These are phyloP conservation scores for Alternaria sp. DNA, from an alignment of 2,329 filamentous ascomycete species.

Conservation along the genomic window DNA sequence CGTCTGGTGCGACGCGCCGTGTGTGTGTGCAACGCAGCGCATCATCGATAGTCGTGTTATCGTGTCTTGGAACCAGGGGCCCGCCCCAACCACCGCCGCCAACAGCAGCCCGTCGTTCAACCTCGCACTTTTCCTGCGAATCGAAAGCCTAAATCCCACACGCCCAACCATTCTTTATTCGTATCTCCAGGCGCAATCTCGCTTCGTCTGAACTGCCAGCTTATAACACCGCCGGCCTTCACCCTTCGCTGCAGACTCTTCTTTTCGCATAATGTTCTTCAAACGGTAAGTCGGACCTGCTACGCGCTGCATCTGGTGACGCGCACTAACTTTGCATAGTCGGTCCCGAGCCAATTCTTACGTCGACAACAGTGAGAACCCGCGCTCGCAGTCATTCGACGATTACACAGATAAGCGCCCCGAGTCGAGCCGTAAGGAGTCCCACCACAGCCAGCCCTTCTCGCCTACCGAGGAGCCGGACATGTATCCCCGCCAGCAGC, in stretches of 20 bases:
- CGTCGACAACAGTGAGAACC: constrained; percentile 54
- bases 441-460: constrained; percentile 37
- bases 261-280: constrained; percentile 54
- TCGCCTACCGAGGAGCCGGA: constrained; percentile 39
- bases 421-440: constrained; percentile 48
- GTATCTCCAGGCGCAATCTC: constrained; percentile 22
- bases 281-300: constrained; percentile 34
- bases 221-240: constrained; percentile 33
- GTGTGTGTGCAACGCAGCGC: constrained; percentile 4
- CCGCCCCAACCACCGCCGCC: constrained; percentile 26
- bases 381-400: constrained; percentile 49
- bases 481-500: constrained; percentile 55
- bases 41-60: constrained; percentile 5
- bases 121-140: constrained; percentile 21
- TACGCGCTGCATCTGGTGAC: background rate
- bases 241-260: constrained; percentile 23
- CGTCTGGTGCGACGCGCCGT: background rate
- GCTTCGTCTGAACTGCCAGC: constrained; percentile 12
- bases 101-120: constrained; percentile 8
- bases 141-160: constrained; percentile 8
- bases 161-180: constrained; percentile 23
- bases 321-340: constrained; percentile 29
- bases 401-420: constrained; percentile 50
- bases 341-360: constrained; percentile 56
- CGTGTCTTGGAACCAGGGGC: background rate